Evolutionary conservation across 345 rosid genomes (phyloP).

Genomic region (Boechera divaricarpa): DNA sequence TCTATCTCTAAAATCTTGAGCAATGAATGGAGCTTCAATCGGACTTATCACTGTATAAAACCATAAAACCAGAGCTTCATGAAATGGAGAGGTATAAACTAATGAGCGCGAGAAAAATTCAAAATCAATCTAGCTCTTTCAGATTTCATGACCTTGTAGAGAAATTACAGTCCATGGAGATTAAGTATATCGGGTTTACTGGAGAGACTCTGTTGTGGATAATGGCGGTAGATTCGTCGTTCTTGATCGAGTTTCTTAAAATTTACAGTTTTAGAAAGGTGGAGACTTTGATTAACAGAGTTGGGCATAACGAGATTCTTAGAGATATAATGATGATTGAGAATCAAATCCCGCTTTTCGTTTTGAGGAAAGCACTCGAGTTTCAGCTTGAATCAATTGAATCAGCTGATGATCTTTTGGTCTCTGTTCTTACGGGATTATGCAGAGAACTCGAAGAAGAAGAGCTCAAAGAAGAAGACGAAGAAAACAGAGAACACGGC

Average conservation of each 20-base stretch:
- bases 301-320: constrained; percentile 56
- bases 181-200: constrained; percentile 51
- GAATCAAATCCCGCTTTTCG: constrained; percentile 73
- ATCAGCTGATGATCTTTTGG: constrained; percentile 47
- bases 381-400: constrained; percentile 48
- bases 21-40: constrained; percentile 50
- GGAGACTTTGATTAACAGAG: constrained; percentile 48
- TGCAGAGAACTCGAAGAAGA: too few relatives aligned
- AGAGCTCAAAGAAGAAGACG: too few relatives aligned
- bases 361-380: constrained; percentile 59
- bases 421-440: too few relatives aligned
- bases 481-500: too few relatives aligned
- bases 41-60: constrained; percentile 77
- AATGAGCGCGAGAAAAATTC: constrained; percentile 57
- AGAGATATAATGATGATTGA: constrained; percentile 76
- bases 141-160: constrained; percentile 59
- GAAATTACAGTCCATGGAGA: constrained; percentile 49
- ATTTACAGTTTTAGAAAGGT: constrained; percentile 51
- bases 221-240: constrained; percentile 74
- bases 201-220: constrained; percentile 76
- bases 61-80: constrained; percentile 54
- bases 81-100: constrained; percentile 78
- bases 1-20: too few relatives aligned
- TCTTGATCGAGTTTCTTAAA: constrained; percentile 72
- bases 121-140: constrained; percentile 42